Evolutionary conservation across 1,139 yeast species (phyloP).

Genomic region (Scheffersomyces stambukii): DNA sequence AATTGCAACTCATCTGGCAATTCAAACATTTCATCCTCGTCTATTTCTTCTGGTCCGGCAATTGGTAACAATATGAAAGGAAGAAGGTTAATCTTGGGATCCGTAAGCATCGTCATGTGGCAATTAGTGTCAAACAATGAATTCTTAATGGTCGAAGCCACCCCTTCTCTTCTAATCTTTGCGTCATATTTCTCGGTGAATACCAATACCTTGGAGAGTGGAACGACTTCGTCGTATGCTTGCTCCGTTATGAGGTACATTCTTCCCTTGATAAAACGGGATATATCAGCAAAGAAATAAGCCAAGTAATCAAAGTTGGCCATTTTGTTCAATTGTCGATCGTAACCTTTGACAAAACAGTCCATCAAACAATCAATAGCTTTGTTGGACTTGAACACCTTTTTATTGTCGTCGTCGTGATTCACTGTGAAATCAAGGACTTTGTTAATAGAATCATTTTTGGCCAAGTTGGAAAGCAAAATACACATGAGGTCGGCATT

Average conservation of each 20-base stretch:
- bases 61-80: conserved; percentile 83
- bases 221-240: conserved; percentile 71
- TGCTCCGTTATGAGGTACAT: conserved; percentile 70
- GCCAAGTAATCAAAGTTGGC: conserved; percentile 83
- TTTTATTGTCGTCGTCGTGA: conserved; percentile 23
- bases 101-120: conserved; percentile 57
- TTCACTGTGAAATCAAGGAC: conserved; percentile 48
- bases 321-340: conserved; percentile 61
- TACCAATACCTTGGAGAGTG: conserved; percentile 73
- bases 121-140: conserved; percentile 74
- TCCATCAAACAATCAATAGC: conserved; percentile 86
- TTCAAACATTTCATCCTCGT: conserved; percentile 77
- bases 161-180: conserved; percentile 83
- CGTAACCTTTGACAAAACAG: conserved; percentile 83
- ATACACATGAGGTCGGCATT: conserved; percentile 85
- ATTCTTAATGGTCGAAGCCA: conserved; percentile 89
- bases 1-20: conserved; percentile 88
- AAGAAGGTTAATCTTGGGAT: conserved; percentile 65
- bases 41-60: conserved; percentile 78
- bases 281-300: conserved; percentile 85
- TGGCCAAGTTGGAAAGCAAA: conserved; percentile 78
- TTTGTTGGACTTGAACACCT: conserved; percentile 50
- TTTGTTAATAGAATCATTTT: conserved; percentile 59
- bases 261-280: conserved; percentile 69
- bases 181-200: conserved; percentile 80